A percentile compares a stretch with the other conserved stretches of the same genome.
Conservation (phyloP, 2,329 filamentous ascomycete genomes). For the Ceratocystis diversiconidia region DNA sequence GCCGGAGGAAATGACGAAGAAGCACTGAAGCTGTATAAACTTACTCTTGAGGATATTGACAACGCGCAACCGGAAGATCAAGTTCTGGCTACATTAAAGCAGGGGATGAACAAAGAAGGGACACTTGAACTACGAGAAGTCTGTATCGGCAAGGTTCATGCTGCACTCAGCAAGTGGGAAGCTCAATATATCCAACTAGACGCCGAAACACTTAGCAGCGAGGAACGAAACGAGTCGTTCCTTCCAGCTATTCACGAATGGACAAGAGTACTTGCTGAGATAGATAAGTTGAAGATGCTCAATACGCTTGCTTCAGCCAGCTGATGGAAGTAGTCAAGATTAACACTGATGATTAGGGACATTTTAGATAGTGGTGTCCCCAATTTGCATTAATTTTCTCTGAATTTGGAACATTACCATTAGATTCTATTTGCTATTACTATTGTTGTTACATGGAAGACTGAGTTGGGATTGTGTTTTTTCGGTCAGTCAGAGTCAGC, state of each 20-base stretch:
- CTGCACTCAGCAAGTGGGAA: conserved; percentile 30
- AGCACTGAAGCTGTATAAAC: conserved; percentile 1
- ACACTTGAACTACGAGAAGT: background rate
- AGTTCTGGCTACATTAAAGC: background rate
- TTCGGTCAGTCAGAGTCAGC: background rate
- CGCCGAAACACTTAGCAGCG: conserved; percentile 38
- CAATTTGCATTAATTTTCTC: background rate
- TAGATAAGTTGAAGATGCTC: conserved; percentile 29
- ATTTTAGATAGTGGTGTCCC: too few species aligned
- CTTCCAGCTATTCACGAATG: conserved; percentile 54
- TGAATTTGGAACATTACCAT: conserved; percentile 21
- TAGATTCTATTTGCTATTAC: background rate
- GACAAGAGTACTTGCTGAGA: conserved; percentile 52
- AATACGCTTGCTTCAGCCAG: background rate
- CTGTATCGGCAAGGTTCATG: background rate
- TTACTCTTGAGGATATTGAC: background rate
- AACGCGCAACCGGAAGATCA: background rate
- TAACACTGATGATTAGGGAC: background rate
- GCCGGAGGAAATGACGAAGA: background rate
- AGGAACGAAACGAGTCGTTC: conserved; percentile 50
- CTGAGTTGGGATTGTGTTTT: conserved; percentile 4
- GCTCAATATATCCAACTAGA: conserved; percentile 33
- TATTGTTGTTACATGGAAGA: background rate
- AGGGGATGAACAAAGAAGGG: background rate
- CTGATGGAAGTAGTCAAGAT: background rate